These are phyloP conservation scores for Cynara cardunculus DNA, from an alignment of 129 eudicot genomes.

Conservation along the genomic window DNA sequence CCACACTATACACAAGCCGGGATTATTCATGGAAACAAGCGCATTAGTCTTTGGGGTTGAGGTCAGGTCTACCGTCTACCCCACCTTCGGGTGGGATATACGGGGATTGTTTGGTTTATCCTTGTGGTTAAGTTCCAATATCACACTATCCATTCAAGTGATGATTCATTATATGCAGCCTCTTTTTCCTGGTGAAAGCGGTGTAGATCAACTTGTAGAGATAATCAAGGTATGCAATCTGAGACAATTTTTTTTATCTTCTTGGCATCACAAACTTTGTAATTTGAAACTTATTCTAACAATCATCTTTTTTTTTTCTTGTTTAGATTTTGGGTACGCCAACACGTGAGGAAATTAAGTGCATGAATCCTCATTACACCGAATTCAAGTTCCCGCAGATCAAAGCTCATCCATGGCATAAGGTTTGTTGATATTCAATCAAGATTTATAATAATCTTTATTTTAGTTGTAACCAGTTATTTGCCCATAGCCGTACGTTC, in stretches of 20 bases:
- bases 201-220: conserved; percentile 95
- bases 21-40: too few relatives aligned
- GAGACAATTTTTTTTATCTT: not conserved
- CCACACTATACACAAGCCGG: too few relatives aligned
- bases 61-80: too few relatives aligned
- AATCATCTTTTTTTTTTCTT: not conserved
- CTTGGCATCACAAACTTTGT: not conserved
- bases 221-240: conserved; percentile 63
- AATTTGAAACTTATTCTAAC: not conserved
- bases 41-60: too few relatives aligned
- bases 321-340: conserved; percentile 87
- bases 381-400: conserved; percentile 97
- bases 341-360: conserved; percentile 94
- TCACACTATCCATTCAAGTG: not conserved
- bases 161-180: conserved; percentile 56
- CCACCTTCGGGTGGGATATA: too few relatives aligned
- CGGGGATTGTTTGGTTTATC: not conserved
- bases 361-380: conserved; percentile 95
- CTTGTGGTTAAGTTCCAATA: not conserved
- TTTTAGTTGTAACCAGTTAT: not conserved
- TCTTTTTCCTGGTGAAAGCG: conserved; percentile 97
- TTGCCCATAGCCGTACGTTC: not conserved
- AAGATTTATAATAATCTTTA: not conserved
- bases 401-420: conserved; percentile 99
- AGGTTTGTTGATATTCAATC: conserved; percentile 41